phyloP scores from a whole-genome alignment of 2,329 filamentous ascomycete genomes.

The Aspergillus piperis region DNA sequence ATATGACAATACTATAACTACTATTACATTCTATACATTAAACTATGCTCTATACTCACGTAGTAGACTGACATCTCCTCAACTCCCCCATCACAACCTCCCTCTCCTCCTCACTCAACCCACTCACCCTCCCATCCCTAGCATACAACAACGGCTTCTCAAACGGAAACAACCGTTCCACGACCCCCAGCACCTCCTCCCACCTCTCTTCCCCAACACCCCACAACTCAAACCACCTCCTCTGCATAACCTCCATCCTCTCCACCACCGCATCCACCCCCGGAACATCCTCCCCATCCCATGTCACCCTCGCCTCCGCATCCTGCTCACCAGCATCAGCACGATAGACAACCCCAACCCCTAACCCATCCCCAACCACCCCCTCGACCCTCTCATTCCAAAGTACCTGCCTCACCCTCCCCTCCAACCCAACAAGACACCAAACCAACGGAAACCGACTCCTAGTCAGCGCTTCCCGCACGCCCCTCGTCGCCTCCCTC shows the following conservation, averaged over 20 bases:
- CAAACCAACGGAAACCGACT: conserved; percentile 72
- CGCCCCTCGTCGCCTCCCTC: conserved; percentile 72
- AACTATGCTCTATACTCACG: background rate
- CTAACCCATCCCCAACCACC: conserved; percentile 41
- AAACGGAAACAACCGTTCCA: conserved; percentile 31
- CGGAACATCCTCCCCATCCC: conserved; percentile 39
- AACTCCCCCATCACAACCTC: conserved; percentile 19
- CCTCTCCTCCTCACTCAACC: conserved; percentile 26
- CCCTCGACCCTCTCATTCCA: conserved; percentile 47
- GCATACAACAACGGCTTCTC: conserved; percentile 21
- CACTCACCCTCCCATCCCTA: conserved; percentile 6
- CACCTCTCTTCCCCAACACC: conserved; percentile 17
- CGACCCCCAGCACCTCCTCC: conserved; percentile 30
- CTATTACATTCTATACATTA: background rate
- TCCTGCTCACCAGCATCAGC: conserved; percentile 21
- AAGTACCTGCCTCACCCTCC: conserved; percentile 43
- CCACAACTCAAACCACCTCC: conserved; percentile 35
- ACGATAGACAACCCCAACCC: conserved; percentile 41
- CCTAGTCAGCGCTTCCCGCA: conserved; percentile 69
- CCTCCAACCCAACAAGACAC: conserved; percentile 46
- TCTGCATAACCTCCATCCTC: conserved; percentile 24
- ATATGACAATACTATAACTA: background rate
- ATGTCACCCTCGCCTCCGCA: conserved; percentile 22
- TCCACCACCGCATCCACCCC: conserved; percentile 36
- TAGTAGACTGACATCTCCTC: background rate